Percentiles rank a stretch among this genome's conserved stretches.
phyloP scores from a whole-genome alignment of 1,139 yeast genomes.

The Candida freyschussii region DNA sequence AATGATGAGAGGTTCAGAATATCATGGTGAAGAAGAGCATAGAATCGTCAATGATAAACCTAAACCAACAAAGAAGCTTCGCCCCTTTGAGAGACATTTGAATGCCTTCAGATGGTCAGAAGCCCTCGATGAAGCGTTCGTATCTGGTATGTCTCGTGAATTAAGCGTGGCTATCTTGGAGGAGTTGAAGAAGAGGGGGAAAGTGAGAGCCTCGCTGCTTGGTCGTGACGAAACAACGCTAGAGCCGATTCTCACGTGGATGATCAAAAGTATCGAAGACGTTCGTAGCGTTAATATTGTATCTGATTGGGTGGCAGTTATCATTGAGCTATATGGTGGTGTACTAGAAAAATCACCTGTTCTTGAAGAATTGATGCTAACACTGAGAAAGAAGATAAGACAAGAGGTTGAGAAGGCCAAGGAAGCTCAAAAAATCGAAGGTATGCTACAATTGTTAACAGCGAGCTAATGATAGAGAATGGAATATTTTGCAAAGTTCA shows the following conservation, averaged over 20 bases:
- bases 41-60: constrained; percentile 56
- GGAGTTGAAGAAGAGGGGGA: constrained; percentile 84
- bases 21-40: constrained; percentile 84
- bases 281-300: constrained; percentile 69
- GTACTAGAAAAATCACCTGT: constrained; percentile 74
- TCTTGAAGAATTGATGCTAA: constrained; percentile 63
- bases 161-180: constrained; percentile 74
- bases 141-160: constrained; percentile 73
- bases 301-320: constrained; percentile 80
- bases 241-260: constrained; percentile 85
- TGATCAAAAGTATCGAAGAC: constrained; percentile 68
- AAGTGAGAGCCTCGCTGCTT: constrained; percentile 68
- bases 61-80: constrained; percentile 52
- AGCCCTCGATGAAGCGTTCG: constrained; percentile 83
- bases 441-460: constrained; percentile 82
- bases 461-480: constrained; percentile 22
- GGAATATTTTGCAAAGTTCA: constrained; percentile 1
- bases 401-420: constrained; percentile 72
- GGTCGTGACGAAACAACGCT: constrained; percentile 83
- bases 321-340: constrained; percentile 73
- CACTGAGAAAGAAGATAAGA: constrained; percentile 56
- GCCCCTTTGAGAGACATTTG: constrained; percentile 76
- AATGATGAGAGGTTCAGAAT: constrained; percentile 89
- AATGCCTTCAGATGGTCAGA: constrained; percentile 90
- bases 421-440: constrained; percentile 86